Evolutionary conservation across 306 rosid species (phyloP), one percentile per base, ranked within the genome.

Genomic region (Medicago ruthenica): DNA sequence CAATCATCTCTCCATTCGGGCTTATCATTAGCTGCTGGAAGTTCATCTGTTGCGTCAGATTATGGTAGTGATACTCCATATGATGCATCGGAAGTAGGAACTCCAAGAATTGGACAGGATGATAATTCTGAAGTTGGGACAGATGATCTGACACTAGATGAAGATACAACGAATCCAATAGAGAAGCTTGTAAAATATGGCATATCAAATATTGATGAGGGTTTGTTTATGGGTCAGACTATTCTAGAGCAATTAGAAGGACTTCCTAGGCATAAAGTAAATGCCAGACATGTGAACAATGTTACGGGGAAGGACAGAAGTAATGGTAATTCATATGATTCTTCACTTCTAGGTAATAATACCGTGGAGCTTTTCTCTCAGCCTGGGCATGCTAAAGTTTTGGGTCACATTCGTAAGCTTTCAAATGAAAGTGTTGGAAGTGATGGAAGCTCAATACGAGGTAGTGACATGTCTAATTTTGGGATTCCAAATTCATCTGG

Each of bases 231-330:
- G 98, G 96, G 99, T 50, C 98, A 96, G 85, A 88, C 99, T 22
- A 92, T 96, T 83, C 86, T 96, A 75, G 99, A 92, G 77, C 96
- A 92, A 82, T 87, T 92, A 84, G 98, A 96, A 88, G 99, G 99
- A 85, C 92, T 91, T 80, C 97, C 97, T 22, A 90, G 87, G 87
- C 89, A 91, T 89, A 96, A 89, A 91, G 82, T 74, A 64, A 90
- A 83, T 85, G 79, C 86, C 74, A 84, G 91, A 82, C 91, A 89
- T 81, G 73, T 77, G 73, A 88, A 85, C 83, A 83, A 84, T 85
- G 80, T 64, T 75, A 57, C 67, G 17, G 90, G 77, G 78, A 87
- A 87, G 77, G 78, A 76, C 69, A 70, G 69, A 58, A 79, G 73
- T 84, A 92, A 90, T 80, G 97, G 98, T 81, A 91, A 86, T 86